Evolutionary conservation across 2,329 filamentous ascomycete species (phyloP).

Genomic region (Beauveria pseudobassiana): DNA sequence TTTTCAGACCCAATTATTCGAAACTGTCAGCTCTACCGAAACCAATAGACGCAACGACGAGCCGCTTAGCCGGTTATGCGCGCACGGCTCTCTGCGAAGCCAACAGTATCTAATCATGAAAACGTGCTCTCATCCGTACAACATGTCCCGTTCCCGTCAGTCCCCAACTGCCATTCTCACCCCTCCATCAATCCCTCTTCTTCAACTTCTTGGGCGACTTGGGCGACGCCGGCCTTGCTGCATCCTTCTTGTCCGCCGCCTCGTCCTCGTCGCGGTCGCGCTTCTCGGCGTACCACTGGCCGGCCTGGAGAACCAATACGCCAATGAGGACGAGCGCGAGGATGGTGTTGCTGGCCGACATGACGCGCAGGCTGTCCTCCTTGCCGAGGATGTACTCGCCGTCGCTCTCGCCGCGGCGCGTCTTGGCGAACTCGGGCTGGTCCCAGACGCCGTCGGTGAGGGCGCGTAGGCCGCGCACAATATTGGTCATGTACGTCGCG

Average conservation of each 20-base stretch:
- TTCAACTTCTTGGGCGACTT: constrained; percentile 15
- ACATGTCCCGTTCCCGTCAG: neutral
- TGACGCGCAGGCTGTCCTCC: constrained; percentile 84
- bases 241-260: constrained; percentile 48
- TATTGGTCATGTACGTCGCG: constrained; percentile 91
- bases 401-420: constrained; percentile 33
- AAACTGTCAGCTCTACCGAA: neutral
- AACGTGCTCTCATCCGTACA: constrained; percentile 3
- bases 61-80: neutral
- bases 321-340: constrained; percentile 86
- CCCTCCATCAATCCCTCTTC: constrained; percentile 28
- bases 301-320: constrained; percentile 85
- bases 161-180: neutral
- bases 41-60: neutral
- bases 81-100: neutral
- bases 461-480: constrained; percentile 86
- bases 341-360: constrained; percentile 94
- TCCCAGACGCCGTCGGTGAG: constrained; percentile 64
- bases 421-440: constrained; percentile 32
- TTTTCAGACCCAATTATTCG: neutral
- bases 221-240: constrained; percentile 15
- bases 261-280: constrained; percentile 78
- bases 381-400: constrained; percentile 66
- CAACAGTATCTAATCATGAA: neutral
- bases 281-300: constrained; percentile 96